Evolutionary conservation across 2,329 filamentous ascomycete species (phyloP), one percentile per base, ranked within the genome.

Genomic region (Zymoseptoria tritici): DNA sequence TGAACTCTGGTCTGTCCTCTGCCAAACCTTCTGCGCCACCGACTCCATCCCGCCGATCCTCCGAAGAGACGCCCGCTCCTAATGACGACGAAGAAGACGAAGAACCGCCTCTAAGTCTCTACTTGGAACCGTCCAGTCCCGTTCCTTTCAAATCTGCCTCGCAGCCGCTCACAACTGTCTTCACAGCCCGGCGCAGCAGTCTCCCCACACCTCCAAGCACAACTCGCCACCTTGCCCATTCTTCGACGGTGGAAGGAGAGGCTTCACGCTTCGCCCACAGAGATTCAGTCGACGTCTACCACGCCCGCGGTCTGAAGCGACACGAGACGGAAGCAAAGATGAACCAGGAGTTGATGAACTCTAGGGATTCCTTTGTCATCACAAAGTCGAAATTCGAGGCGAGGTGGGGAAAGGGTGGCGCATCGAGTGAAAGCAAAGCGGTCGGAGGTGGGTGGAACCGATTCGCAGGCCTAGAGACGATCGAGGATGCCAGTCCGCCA

Each of bases 401-500:
- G 9, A 67, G 53, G 29, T 63, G 65, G 29, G 65, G 66, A 1
- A 61, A 56, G 13, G 52, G 53, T n/a, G 42, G 55, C 13, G 46
- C 49, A 7, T 56, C 52, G 20, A 50, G 36, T 46, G 52, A 9
- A 11, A 52, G 22, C 36, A 56, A 13, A 2, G 20, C 7, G 16
- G 49, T 22, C 5, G 21, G 29, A 11, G 57, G 57, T 9, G 46
- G 54, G 22, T 66, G 61, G 56, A 60, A 58, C 19, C 61, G 63
- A 46, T 63, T 65, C n/a, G 67, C 67, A 7, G 67, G 64, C 2
- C 60, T 72, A 52, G 66, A 62, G 53, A 62, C 70, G 3, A 71
- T 72, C 52, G 52, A 62, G n/a, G 70, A 72, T 62, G 63, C 67
- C 20, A 68, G 65, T 46, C 70, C 70, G n/a, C 69, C 70, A 16